These are phyloP conservation scores for Leishmania arabica DNA, from an alignment of 208 protist species.

Conservation along the genomic window DNA sequence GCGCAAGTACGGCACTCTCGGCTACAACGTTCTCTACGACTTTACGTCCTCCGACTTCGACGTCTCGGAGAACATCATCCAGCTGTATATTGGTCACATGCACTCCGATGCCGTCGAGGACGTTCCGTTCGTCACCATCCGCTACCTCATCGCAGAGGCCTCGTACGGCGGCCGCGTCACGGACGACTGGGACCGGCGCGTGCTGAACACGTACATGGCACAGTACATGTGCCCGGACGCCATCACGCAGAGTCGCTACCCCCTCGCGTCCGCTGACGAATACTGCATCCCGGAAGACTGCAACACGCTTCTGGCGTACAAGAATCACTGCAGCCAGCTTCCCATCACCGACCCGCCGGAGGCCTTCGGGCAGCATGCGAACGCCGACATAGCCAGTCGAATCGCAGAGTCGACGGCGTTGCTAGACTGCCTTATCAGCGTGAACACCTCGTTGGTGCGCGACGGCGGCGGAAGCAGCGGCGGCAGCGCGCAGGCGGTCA, in stretches of 20 bases:
- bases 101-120: slow-evolving; percentile 63
- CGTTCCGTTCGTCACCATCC: slow-evolving; percentile 97
- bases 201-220: slow-evolving; percentile 97
- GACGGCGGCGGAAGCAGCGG: slow-evolving; percentile 55
- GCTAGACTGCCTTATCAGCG: slow-evolving; percentile 94
- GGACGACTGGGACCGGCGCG: slow-evolving; percentile 97
- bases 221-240: slow-evolving; percentile 93
- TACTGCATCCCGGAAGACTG: slow-evolving; percentile 92
- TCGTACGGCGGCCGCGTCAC: slow-evolving; percentile 99
- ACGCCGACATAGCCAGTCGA: slow-evolving; percentile 97
- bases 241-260: slow-evolving; percentile 84
- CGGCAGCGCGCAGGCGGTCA: slow-evolving; percentile 34
- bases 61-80: slow-evolving; percentile 93
- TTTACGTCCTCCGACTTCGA: slow-evolving; percentile 99
- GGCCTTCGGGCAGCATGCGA: slow-evolving; percentile 98
- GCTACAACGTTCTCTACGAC: slow-evolving; percentile 99
- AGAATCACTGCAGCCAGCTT: slow-evolving; percentile 92
- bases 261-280: slow-evolving; percentile 81
- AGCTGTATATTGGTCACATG: slow-evolving; percentile 91
- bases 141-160: slow-evolving; percentile 98
- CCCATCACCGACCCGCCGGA: slow-evolving; percentile 95
- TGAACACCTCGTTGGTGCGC: slow-evolving; percentile 79
- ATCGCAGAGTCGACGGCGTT: slow-evolving; percentile 94
- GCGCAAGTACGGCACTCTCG: slow-evolving; percentile 98
- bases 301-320: slow-evolving; percentile 92